These are phyloP conservation scores for Nakazawaea anatomiae DNA, from an alignment of 805 yeast genomes.

Conservation along the genomic window DNA sequence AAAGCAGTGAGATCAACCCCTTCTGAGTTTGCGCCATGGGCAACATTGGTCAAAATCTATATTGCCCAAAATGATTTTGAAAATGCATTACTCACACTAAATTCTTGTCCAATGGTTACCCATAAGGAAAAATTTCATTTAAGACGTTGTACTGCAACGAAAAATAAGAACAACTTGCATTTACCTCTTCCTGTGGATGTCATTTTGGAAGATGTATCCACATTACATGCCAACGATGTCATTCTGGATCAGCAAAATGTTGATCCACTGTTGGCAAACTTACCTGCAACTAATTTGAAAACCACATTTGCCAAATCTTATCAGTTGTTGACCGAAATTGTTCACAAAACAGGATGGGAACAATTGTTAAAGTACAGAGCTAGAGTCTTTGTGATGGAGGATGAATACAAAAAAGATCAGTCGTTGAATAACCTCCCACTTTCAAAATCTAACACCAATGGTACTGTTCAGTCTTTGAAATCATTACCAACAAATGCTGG, in stretches of 20 bases:
- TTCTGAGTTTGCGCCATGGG: conserved; percentile 73
- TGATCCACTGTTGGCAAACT: conserved; percentile 52
- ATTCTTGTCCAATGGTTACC: conserved; percentile 79
- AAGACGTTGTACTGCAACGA: conserved; percentile 52
- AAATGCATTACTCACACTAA: conserved; percentile 64
- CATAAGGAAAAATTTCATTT: conserved; percentile 61
- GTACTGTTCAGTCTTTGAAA: conserved; percentile 11
- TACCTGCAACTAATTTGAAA: conserved; percentile 67
- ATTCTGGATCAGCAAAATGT: conserved; percentile 59
- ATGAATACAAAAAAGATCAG: conserved; percentile 42
- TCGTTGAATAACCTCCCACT: neutral
- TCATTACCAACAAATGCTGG: conserved; percentile 5
- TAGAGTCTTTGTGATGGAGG: conserved; percentile 63
- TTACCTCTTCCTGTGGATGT: conserved; percentile 76
- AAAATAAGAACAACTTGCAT: conserved; percentile 47
- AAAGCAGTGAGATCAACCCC: conserved; percentile 70
- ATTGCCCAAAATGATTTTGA: conserved; percentile 61
- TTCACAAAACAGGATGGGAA: conserved; percentile 72
- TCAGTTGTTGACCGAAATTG: conserved; percentile 56
- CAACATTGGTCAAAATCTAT: conserved; percentile 56
- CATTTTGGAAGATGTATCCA: conserved; percentile 60
- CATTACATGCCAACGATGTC: conserved; percentile 60
- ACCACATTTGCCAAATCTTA: conserved; percentile 54
- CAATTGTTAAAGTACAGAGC: conserved; percentile 51
- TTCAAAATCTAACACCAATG: conserved; percentile 7